Evolutionary conservation across 352 stramenopile genomes (phyloP).

Genomic region (Globisporangium rhizosaccharum): DNA sequence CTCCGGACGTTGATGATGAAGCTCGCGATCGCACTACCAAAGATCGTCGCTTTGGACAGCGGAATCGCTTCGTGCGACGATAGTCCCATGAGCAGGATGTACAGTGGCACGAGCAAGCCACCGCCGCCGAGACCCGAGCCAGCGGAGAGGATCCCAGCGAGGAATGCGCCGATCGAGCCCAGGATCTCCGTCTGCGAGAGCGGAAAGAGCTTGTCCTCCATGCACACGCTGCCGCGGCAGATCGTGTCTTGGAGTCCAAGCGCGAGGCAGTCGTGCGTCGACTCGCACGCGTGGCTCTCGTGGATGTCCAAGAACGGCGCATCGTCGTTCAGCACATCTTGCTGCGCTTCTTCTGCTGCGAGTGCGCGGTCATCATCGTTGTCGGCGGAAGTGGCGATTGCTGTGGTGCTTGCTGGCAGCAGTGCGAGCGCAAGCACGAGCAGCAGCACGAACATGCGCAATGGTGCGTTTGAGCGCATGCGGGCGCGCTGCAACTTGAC

Average conservation of each 20-base stretch:
- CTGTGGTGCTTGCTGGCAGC: not conserved
- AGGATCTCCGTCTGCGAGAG: conserved; percentile 44
- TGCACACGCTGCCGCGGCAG: conserved; percentile 45
- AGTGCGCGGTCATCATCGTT: not conserved
- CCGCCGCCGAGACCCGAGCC: conserved; percentile 71
- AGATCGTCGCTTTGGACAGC: conserved; percentile 82
- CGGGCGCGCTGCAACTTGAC: not conserved
- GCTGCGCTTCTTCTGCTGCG: conserved; percentile 4
- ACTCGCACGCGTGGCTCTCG: conserved; percentile 27
- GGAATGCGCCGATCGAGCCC: conserved; percentile 61
- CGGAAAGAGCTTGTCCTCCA: conserved; percentile 53
- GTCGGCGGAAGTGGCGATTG: not conserved
- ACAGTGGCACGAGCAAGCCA: conserved; percentile 67
- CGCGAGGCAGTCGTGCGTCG: conserved; percentile 41
- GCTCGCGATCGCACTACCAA: conserved; percentile 70
- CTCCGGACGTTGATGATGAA: conserved; percentile 67
- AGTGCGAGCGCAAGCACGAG: not conserved
- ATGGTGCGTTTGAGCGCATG: not conserved
- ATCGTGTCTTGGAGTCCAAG: conserved; percentile 29
- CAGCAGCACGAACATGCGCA: not conserved
- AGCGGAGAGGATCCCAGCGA: conserved; percentile 53
- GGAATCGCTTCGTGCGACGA: conserved; percentile 79
- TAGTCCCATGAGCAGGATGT: conserved; percentile 71
- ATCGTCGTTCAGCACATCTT: conserved; percentile 13
- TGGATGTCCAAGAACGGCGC: conserved; percentile 14